Evolutionary conservation across 495 filamentous ascomycete species (phyloP).

Genomic region (Aspergillus hancockii): DNA sequence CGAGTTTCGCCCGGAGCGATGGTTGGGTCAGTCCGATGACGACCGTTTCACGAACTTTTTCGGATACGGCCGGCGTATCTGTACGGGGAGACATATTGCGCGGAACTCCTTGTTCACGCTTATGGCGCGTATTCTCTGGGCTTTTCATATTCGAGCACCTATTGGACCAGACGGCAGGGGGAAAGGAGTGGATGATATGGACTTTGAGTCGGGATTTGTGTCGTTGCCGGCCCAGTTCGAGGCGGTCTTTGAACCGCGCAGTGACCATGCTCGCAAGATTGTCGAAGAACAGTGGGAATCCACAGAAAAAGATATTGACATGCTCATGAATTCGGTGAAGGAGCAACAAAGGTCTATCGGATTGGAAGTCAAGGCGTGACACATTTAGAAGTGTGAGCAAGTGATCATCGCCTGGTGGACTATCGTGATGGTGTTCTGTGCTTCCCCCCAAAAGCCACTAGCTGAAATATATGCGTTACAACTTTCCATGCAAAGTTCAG

Average conservation of each 20-base stretch:
- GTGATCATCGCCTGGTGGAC: no score
- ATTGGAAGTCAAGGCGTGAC: conserved; percentile 3
- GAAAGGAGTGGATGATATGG: conserved; percentile 47
- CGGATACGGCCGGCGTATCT: conserved; percentile 24
- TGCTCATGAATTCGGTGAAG: conserved; percentile 15
- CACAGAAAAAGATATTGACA: conserved; percentile 22
- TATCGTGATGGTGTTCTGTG: no score
- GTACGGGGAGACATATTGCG: conserved; percentile 52
- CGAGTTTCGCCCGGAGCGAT: conserved; percentile 49
- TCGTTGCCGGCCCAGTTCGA: conserved; percentile 21
- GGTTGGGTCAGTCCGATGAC: conserved; percentile 25
- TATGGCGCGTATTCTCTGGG: conserved; percentile 55
- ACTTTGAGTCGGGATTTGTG: conserved; percentile 20
- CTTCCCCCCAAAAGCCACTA: no score
- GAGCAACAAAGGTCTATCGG: conserved; percentile 14
- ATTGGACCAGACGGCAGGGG: conserved; percentile 31
- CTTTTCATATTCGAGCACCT: conserved; percentile 47
- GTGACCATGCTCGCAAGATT: conserved; percentile 13
- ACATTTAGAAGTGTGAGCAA: no score
- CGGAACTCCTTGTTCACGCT: conserved; percentile 49
- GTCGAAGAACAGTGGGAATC: conserved; percentile 26
- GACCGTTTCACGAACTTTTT: conserved; percentile 16
- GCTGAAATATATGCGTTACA: no score
- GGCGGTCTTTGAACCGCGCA: conserved; percentile 22
- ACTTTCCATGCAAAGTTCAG: no score